phyloP scores from a whole-genome alignment of 805 yeast genomes.

The Candida lessepsii region DNA sequence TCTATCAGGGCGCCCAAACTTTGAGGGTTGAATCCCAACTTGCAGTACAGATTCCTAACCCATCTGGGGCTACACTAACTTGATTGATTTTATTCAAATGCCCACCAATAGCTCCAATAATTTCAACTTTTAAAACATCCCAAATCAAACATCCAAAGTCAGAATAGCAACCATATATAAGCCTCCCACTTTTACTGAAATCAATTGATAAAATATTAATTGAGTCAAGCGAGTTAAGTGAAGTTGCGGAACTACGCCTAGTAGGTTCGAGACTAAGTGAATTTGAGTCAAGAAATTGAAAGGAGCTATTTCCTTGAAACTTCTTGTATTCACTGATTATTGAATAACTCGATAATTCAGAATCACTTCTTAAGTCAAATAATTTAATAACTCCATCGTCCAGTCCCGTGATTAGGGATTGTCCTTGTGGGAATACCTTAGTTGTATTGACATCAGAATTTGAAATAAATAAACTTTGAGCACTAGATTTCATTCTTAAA shows the following conservation, averaged over 20 bases:
- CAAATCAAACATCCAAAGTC: slow-evolving; percentile 74
- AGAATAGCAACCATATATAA: slow-evolving; percentile 72
- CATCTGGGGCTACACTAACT: slow-evolving; percentile 69
- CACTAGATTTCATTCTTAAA: slow-evolving; percentile 46
- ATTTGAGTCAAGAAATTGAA: slow-evolving; percentile 6
- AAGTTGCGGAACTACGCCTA: slow-evolving; percentile 8
- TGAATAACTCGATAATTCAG: slow-evolving; percentile 56
- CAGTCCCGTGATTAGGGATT: slow-evolving; percentile 69
- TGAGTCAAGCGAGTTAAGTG: slow-evolving; percentile 14
- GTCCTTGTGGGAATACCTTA: slow-evolving; percentile 66
- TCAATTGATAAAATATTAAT: slow-evolving; percentile 67
- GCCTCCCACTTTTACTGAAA: slow-evolving; percentile 70
- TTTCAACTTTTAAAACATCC: slow-evolving; percentile 67
- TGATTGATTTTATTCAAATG: slow-evolving; percentile 62
- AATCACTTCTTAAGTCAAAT: slow-evolving; percentile 76
- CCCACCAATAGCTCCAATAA: slow-evolving; percentile 59
- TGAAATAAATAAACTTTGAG: slow-evolving; percentile 53
- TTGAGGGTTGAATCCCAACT: slow-evolving; percentile 78
- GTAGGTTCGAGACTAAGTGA: slow-evolving; percentile 1
- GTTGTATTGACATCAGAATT: slow-evolving; percentile 62
- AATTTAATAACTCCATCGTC: slow-evolving; percentile 74
- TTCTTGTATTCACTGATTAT: slow-evolving; percentile 11
- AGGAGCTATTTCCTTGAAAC: slow-evolving; percentile 15
- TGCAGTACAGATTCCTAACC: slow-evolving; percentile 72
- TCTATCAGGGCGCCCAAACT: slow-evolving; percentile 50